These are phyloP conservation scores for Gnetum montanum DNA, from an alignment of 75 land plant species.

Conservation along the genomic window DNA sequence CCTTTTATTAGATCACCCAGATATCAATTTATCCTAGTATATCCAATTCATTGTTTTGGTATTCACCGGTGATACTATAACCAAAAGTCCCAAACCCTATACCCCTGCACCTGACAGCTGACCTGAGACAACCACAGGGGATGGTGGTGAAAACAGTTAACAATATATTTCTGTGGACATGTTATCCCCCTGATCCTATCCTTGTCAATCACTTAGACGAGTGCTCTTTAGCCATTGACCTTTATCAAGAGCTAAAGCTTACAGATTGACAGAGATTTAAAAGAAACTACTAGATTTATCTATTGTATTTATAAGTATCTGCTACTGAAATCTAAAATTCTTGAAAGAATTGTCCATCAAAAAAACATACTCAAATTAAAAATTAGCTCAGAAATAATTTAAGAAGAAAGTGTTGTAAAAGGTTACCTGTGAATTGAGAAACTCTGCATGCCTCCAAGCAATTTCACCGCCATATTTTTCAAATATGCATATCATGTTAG, in stretches of 20 bases:
- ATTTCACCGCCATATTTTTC: conserved; percentile 85
- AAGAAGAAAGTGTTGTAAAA: background rate
- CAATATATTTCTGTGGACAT: too few species aligned
- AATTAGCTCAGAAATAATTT: background rate
- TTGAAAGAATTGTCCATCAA: background rate
- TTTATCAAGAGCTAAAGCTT: background rate
- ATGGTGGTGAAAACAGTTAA: too few species aligned
- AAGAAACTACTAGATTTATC: background rate
- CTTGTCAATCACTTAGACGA: too few species aligned
- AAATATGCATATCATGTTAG: conserved; percentile 69
- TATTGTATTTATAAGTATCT: background rate
- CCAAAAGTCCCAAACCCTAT: too few species aligned
- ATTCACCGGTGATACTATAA: too few species aligned
- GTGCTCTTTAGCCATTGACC: too few species aligned
- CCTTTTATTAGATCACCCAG: background rate
- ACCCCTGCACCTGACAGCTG: too few species aligned
- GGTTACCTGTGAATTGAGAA: conserved; percentile 48
- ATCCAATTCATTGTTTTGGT: background rate
- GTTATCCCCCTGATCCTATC: too few species aligned
- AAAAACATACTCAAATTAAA: too few species aligned
- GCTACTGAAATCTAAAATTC: background rate
- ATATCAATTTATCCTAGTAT: background rate
- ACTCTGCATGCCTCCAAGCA: conserved; percentile 79
- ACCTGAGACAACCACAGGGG: too few species aligned
- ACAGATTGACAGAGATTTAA: background rate